Conservation (phyloP, 495 filamentous ascomycete genomes). For the Tetracladium marchalianum region DNA sequence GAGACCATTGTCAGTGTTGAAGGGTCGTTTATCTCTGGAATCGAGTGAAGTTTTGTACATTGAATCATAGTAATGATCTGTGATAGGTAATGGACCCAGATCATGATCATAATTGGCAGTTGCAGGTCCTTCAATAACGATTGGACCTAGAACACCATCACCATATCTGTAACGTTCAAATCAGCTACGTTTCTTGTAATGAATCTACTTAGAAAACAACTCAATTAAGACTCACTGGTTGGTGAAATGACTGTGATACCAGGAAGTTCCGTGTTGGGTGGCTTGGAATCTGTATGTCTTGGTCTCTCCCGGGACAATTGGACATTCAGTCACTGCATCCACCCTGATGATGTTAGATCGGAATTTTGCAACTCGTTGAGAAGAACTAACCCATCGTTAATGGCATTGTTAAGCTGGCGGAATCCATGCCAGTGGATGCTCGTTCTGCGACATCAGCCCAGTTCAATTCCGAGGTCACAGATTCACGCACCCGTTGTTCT, state of each 20-base stretch:
- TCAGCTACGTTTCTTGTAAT: too few relatives aligned
- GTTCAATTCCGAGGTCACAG: neutral
- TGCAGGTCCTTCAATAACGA: slow-evolving; percentile 31
- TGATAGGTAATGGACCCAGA: slow-evolving; percentile 34
- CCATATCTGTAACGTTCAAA: slow-evolving; percentile 42
- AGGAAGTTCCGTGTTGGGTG: slow-evolving; percentile 44
- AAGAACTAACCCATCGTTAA: slow-evolving; percentile 23
- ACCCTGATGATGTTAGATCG: neutral
- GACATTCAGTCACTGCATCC: slow-evolving; percentile 33
- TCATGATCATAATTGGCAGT: slow-evolving; percentile 34
- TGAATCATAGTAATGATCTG: too few relatives aligned
- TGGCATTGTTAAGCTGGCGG: slow-evolving; percentile 25
- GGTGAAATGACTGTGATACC: slow-evolving; percentile 52
- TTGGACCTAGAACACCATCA: slow-evolving; percentile 34
- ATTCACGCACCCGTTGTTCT: slow-evolving; percentile 23
- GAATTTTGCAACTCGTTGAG: too few relatives aligned
- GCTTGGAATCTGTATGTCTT: slow-evolving; percentile 41
- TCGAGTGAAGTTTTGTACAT: too few relatives aligned
- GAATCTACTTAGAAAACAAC: too few relatives aligned
- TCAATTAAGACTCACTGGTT: too few relatives aligned
- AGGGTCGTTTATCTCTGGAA: too few relatives aligned
- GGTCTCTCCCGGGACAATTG: slow-evolving; percentile 27
- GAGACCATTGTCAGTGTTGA: slow-evolving; percentile 22
- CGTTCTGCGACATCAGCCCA: neutral
- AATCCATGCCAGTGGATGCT: slow-evolving; percentile 46